These are phyloP conservation scores for Capsella rubella DNA, from an alignment of 441 rosid species.

Conservation along the genomic window DNA sequence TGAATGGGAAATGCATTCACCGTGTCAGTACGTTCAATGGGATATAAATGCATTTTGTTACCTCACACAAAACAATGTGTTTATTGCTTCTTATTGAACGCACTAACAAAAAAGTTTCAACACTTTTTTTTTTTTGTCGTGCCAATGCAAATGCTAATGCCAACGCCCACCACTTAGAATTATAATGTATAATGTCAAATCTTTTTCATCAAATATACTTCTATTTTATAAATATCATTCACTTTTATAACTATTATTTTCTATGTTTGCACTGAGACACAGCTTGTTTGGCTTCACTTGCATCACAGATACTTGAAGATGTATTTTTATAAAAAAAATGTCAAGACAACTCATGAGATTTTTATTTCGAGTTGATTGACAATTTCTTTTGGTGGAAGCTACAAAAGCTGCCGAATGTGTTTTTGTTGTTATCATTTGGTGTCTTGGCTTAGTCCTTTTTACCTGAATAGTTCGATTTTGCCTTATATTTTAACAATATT, in stretches of 20 bases:
- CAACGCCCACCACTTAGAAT: background rate
- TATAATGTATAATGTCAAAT: background rate
- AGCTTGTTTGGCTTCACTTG: constrained; percentile 36
- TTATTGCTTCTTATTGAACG: constrained; percentile 27
- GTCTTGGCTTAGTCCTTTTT: constrained; percentile 32
- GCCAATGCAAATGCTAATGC: constrained; percentile 13
- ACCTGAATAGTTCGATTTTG: constrained; percentile 36
- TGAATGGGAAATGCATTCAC: constrained; percentile 22
- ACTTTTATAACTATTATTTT: background rate
- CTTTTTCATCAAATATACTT: background rate
- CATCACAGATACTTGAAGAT: constrained; percentile 24
- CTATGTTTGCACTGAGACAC: constrained; percentile 16
- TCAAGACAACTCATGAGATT: constrained; percentile 39
- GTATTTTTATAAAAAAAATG: background rate
- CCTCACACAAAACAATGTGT: constrained; percentile 25
- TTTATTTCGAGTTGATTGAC: constrained; percentile 31
- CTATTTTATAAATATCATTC: background rate
- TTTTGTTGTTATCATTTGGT: constrained; percentile 39
- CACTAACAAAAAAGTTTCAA: constrained; percentile 11
- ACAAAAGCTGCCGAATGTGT: constrained; percentile 29
- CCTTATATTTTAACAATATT: constrained; percentile 32
- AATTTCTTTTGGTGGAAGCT: constrained; percentile 17
- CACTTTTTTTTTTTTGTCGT: background rate
- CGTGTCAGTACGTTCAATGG: constrained; percentile 17
- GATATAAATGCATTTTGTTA: constrained; percentile 24